Evolutionary conservation across 163 green algal genomes (phyloP).

Genomic region (Picocystis sp.): DNA sequence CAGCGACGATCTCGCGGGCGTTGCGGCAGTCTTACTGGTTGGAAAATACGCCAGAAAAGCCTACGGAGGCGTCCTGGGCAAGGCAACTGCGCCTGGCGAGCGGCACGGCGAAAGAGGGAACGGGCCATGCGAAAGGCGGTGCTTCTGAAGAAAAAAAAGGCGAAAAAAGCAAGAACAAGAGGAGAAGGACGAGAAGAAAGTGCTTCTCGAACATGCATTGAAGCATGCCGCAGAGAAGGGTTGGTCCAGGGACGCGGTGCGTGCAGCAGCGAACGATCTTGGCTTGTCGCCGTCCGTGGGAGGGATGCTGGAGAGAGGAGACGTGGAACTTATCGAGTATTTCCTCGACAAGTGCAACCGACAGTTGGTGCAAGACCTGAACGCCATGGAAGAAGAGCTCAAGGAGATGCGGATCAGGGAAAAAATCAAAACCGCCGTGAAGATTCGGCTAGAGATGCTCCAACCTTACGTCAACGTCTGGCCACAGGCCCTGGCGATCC

Average conservation of each 20-base stretch:
- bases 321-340: neutral
- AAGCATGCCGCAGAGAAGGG: neutral
- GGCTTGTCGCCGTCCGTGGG: neutral
- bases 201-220: neutral
- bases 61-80: no score
- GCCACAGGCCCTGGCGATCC: constrained; percentile 35
- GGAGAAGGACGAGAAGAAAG: no score
- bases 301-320: neutral
- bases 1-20: no score
- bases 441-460: constrained; percentile 32
- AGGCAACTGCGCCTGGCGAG: no score
- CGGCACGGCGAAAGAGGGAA: no score
- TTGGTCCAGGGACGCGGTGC: neutral
- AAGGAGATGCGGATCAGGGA: constrained; percentile 12
- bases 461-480: constrained; percentile 35
- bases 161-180: no score
- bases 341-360: neutral
- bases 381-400: constrained; percentile 10
- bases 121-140: no score
- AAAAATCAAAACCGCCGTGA: constrained; percentile 13
- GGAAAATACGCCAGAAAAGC: no score
- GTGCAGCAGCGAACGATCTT: neutral
- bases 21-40: no score
- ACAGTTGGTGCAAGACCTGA: constrained; percentile 13
- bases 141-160: no score